Percentiles rank a stretch among this genome's conserved stretches.
Conservation (phyloP, 1,284 basidiomycete species). For the Paramarasmius palmivorus region DNA sequence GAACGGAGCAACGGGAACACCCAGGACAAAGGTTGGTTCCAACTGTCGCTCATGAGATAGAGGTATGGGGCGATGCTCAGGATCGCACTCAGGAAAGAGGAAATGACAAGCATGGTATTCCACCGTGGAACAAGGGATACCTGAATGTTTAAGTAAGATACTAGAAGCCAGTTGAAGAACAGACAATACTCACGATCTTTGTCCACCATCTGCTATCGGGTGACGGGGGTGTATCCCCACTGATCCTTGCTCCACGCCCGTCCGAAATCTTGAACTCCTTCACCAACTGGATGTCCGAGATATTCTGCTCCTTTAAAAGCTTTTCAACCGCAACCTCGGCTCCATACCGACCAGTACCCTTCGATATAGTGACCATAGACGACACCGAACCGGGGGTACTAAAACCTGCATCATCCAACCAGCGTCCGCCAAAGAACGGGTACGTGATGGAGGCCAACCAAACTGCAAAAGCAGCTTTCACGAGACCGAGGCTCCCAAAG, state of each 20-base stretch:
- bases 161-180: not conserved
- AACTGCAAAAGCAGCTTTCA: not conserved
- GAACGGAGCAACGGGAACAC: not conserved
- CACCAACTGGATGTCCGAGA: not conserved
- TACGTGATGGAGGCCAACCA: not conserved
- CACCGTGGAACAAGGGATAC: not conserved
- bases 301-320: not conserved
- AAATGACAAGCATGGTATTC: not conserved
- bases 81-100: not conserved
- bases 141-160: too few relatives aligned
- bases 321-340: not conserved
- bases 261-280: not conserved
- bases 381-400: not conserved
- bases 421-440: not conserved
- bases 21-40: not conserved
- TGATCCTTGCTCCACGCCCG: not conserved
- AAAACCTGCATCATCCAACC: not conserved
- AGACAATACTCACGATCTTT: not conserved
- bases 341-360: not conserved
- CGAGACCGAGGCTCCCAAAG: constrained; percentile 8
- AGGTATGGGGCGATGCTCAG: not conserved
- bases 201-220: too few relatives aligned
- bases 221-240: not conserved
- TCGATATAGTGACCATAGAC: not conserved
- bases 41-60: not conserved